Evolutionary conservation across 495 filamentous ascomycete species (phyloP).

Genomic region (Bombardia bombarda): DNA sequence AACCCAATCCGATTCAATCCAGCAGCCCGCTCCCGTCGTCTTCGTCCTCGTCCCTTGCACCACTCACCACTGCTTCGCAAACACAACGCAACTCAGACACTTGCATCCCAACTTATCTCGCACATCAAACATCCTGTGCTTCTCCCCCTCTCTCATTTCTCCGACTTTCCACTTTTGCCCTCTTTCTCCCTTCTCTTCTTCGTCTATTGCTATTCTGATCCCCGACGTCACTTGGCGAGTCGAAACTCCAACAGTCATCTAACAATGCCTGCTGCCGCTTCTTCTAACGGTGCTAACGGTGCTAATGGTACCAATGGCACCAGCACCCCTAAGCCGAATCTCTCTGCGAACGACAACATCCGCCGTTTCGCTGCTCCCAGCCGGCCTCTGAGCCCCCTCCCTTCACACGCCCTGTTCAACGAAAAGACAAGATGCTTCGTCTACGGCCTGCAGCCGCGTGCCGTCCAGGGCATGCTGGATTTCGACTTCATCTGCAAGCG

Average conservation of each 20-base stretch:
- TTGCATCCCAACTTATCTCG: not conserved
- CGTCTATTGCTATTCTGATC: too few species aligned
- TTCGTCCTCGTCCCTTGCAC: too few species aligned
- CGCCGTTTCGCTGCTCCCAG: slow-evolving; percentile 90
- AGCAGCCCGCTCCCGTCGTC: too few species aligned
- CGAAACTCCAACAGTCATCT: not conserved
- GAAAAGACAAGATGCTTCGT: slow-evolving; percentile 99
- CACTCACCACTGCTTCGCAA: too few species aligned
- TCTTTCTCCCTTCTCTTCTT: too few species aligned
- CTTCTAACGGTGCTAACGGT: slow-evolving; percentile 36
- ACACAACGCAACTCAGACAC: too few species aligned
- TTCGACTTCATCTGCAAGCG: slow-evolving; percentile 99
- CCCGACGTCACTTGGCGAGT: too few species aligned
- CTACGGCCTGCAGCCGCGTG: slow-evolving; percentile 95
- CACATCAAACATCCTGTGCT: not conserved
- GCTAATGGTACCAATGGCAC: slow-evolving; percentile 23
- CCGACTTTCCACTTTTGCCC: slow-evolving; percentile 5
- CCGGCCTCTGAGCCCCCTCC: slow-evolving; percentile 79
- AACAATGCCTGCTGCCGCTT: slow-evolving; percentile 38
- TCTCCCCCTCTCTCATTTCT: slow-evolving; percentile 12
- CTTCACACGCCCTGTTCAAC: slow-evolving; percentile 85
- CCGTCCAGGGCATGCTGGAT: slow-evolving; percentile 99
- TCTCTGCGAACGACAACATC: slow-evolving; percentile 96
- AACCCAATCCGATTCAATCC: not conserved
- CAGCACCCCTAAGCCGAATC: slow-evolving; percentile 24